Evolutionary conservation across 2,329 filamentous ascomycete genomes (phyloP).

Genomic region (Pseudocercospora macadamiae): DNA sequence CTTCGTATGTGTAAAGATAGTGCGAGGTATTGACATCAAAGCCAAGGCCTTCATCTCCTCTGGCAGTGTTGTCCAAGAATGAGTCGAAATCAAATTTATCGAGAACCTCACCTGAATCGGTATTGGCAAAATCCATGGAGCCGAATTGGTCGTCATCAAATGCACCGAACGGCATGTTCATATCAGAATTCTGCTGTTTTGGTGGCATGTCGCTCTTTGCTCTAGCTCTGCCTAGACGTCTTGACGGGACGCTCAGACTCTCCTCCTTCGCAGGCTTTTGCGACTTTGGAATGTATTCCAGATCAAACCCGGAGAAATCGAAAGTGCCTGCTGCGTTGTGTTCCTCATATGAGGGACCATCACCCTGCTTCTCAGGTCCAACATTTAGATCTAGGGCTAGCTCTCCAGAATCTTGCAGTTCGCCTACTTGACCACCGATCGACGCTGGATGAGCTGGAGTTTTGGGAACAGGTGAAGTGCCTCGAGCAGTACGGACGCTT

Average conservation of each 20-base stretch:
- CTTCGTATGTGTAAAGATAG: too few relatives aligned
- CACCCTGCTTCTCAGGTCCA: background rate
- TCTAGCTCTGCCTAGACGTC: too few relatives aligned
- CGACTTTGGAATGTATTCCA: background rate
- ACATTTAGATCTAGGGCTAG: background rate
- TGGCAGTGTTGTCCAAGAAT: conserved; percentile 62
- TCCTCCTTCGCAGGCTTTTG: background rate
- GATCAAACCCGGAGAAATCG: background rate
- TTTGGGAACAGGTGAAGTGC: too few relatives aligned
- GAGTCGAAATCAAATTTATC: conserved; percentile 69
- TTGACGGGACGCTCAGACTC: too few relatives aligned
- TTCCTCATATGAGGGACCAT: background rate
- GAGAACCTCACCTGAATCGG: conserved; percentile 66
- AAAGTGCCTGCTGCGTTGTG: background rate
- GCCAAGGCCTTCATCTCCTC: conserved; percentile 45
- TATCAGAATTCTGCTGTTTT: too few relatives aligned
- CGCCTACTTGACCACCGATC: too few relatives aligned
- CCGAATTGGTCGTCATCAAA: conserved; percentile 41
- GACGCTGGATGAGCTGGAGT: too few relatives aligned
- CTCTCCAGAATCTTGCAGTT: background rate
- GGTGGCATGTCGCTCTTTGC: background rate
- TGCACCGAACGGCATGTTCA: conserved; percentile 46
- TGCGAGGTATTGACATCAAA: conserved; percentile 44
- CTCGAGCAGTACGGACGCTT: too few relatives aligned
- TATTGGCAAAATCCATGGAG: conserved; percentile 45